Evolutionary conservation across 768 basidiomycete species (phyloP), one percentile per base, ranked within the genome.

Genomic region (Russula sp.): DNA sequence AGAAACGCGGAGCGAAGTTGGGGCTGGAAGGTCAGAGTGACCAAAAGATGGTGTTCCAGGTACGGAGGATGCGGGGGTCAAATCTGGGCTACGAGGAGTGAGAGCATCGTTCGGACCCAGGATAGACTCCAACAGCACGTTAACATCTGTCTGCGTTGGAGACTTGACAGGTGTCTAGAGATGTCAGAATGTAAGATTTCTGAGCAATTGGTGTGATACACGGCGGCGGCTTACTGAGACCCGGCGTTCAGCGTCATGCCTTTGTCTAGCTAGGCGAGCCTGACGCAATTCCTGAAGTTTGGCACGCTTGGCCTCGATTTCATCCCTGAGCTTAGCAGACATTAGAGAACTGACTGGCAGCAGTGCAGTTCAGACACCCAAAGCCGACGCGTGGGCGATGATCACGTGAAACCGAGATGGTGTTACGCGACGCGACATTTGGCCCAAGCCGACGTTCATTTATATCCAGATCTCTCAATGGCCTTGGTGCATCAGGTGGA

Each of bases 271-370:
- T 39, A 84, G 85, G 48, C 93, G 81, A 6, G 87, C 88, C 72
- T 87, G 82, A 58, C 90, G 80, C 41, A 97, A 79, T 65, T 92
- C 91, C 53, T 85, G 90, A 38, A 98, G 85, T 73, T 93, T 94
- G 11, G 85, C 83, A 64, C 87, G 78, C 75, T 98, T 98, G 29
- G 87, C 90, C 73, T 93, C 93, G 62, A 98, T 89, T 75, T 97
- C 94, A 69, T 86, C 85, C 70, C 90, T 76, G 52, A 92, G 81
- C 74, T 81, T 81, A 68, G 86, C 83, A 57, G 87, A 85, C 79
- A 80, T 83, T 56, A 38, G 47, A 11, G n/a, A 42, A 22, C 16
- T 42, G 22, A 13, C 36, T n/a, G 25, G 25, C 7, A n/a, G 38
- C 11, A 22, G 35, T 11, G 22, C 1, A 2, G 35, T 11, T 18